Evolutionary conservation across 1,284 basidiomycete genomes (phyloP), one percentile per base, ranked within the genome.

Genomic region (Lentinula novae-zelandiae): DNA sequence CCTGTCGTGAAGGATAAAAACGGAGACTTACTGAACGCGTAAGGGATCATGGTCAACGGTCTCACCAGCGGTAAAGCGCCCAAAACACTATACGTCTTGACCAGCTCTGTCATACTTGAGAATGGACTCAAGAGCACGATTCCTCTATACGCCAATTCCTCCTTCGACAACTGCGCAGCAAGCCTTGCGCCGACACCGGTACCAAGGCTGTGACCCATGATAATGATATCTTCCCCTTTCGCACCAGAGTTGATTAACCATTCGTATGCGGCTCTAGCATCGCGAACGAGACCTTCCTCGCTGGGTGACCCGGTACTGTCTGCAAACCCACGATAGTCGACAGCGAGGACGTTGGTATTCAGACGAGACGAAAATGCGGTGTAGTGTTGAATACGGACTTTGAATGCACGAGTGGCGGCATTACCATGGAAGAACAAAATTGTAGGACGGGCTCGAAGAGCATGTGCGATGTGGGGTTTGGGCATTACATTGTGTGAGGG

Each of bases 351-450:
- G 70, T 96, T 97, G 15, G 81, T 83, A 20, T 79, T 76, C 0
- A 93, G 75, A 1, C 87, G 80, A 1, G 84, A 78, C 0, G 89
- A 80, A 64, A 89, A 85, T 0, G 79, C 75, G 9, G 79, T 72
- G 70, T 92, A 91, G 48, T 86, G 80, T 3, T 78, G 79, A 9
- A 92, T 75, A 8, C 93, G 88, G 56, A 80, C 82, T 0, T 75
- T 67, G 5, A 85, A 79, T 0, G 90, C 90, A 13, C 94, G 85
- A 0, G 90, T 92, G 3, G 81, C 91, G 0, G 86, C 91, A 67
- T 97, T 97, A 10, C 96, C 96, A 67, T 98, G 96, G 60, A 96
- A 82, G 74, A 93, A 96, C 31, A 97, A 78, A 34, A 96, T 77
- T 0, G 90, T 95, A 0, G 92, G 92, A n/a, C 82, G 75, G 0